Evolutionary conservation across 2,329 filamentous ascomycete species (phyloP).

Genomic region (Aureobasidium subglaciale): DNA sequence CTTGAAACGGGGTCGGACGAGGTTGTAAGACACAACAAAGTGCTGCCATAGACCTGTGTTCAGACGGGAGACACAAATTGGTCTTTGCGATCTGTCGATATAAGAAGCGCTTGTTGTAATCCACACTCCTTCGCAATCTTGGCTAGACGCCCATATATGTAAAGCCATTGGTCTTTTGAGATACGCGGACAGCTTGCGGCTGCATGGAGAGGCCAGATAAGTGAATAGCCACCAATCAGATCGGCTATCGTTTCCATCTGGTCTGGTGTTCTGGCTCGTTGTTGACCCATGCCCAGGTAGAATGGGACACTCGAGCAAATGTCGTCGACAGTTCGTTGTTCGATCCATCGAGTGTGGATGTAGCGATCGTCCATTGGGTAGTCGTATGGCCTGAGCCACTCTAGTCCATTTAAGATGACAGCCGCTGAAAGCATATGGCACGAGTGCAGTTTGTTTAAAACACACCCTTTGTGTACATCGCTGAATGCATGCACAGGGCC

Average conservation of each 20-base stretch:
- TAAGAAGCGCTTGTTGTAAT: slow-evolving; percentile 4
- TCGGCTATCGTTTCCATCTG: slow-evolving; percentile 14
- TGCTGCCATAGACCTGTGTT: no score
- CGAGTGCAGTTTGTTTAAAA: slow-evolving; percentile 9
- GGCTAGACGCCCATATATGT: slow-evolving; percentile 6
- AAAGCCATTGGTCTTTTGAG: neutral
- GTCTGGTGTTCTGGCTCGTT: neutral
- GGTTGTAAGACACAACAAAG: no score
- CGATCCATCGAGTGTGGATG: slow-evolving; percentile 5
- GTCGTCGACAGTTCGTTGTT: slow-evolving; percentile 13
- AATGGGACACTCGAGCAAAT: slow-evolving; percentile 15
- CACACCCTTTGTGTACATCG: slow-evolving; percentile 5
- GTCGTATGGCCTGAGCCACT: slow-evolving; percentile 9
- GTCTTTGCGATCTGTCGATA: neutral
- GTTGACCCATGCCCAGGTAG: neutral
- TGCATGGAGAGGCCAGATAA: slow-evolving; percentile 11
- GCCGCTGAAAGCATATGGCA: slow-evolving; percentile 1
- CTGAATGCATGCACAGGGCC: slow-evolving; percentile 8
- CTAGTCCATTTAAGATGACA: neutral
- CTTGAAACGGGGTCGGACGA: no score
- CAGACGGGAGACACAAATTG: neutral
- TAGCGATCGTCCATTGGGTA: slow-evolving; percentile 11
- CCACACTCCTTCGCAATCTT: slow-evolving; percentile 11
- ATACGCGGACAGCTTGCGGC: slow-evolving; percentile 5
- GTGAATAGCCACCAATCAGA: slow-evolving; percentile 9